These are phyloP conservation scores for Berberis thunbergii DNA, from an alignment of 164 flowering plant genomes.

Conservation along the genomic window DNA sequence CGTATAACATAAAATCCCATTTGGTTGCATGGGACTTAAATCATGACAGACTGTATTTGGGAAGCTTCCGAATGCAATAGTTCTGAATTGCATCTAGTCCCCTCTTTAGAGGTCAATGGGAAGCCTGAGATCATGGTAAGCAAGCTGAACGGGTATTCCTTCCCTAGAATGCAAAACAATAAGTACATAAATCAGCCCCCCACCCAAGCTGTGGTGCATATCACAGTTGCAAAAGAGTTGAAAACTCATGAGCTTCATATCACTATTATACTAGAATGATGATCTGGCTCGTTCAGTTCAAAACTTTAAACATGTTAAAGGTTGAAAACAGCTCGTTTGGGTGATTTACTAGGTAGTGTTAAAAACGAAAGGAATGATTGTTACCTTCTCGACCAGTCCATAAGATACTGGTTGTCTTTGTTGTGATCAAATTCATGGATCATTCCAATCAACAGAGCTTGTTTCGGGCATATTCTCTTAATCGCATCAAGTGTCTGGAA, in stretches of 20 bases:
- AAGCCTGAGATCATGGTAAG: conserved; percentile 76
- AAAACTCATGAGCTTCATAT: too few relatives aligned
- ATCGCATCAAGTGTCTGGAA: conserved; percentile 81
- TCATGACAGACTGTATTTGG: too few relatives aligned
- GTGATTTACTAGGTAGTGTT: neutral
- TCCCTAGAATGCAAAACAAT: conserved; percentile 37
- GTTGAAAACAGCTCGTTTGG: too few relatives aligned
- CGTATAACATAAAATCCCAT: too few relatives aligned
- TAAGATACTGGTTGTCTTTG: conserved; percentile 62
- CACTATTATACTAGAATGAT: too few relatives aligned
- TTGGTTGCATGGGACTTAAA: too few relatives aligned
- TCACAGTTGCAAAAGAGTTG: too few relatives aligned
- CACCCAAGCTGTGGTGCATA: too few relatives aligned
- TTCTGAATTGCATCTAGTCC: neutral
- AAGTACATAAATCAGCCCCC: neutral
- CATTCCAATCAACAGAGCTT: conserved; percentile 84
- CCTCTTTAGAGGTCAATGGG: conserved; percentile 55
- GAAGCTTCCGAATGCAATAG: too few relatives aligned
- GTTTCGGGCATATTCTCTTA: conserved; percentile 78
- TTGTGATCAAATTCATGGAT: conserved; percentile 91
- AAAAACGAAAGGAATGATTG: neutral
- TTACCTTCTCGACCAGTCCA: conserved; percentile 91
- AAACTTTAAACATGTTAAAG: too few relatives aligned
- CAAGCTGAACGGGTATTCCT: conserved; percentile 91
- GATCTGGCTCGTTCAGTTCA: too few relatives aligned